Conservation (phyloP, 176 grass and related monocot genomes). For the Canna indica region DNA sequence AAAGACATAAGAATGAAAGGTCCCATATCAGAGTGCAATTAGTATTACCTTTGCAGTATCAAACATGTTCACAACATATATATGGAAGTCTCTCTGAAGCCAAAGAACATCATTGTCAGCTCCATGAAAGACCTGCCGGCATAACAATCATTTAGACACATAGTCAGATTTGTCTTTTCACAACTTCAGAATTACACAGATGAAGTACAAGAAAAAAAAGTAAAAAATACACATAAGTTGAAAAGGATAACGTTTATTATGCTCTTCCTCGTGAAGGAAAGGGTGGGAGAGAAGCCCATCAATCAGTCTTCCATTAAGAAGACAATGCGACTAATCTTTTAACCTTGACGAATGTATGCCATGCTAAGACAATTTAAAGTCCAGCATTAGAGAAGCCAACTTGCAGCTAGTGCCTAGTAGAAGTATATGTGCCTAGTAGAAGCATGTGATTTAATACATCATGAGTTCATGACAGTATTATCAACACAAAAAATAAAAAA, state of each 20-base stretch:
- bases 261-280: neutral
- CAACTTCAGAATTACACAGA: neutral
- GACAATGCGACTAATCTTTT: neutral
- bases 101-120: constrained; percentile 95
- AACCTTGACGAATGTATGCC: neutral
- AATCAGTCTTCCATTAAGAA: neutral
- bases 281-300: neutral
- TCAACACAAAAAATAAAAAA: no score
- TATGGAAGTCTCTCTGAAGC: constrained; percentile 98
- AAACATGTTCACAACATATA: constrained; percentile 98
- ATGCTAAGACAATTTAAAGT: neutral
- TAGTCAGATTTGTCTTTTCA: neutral
- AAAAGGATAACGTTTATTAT: neutral
- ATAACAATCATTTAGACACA: neutral
- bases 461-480: no score
- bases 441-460: no score
- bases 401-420: no score
- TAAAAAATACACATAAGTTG: neutral
- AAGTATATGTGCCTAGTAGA: no score
- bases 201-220: neutral
- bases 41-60: constrained; percentile 81
- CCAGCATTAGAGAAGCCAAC: neutral
- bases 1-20: neutral
- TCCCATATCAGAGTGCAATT: neutral
- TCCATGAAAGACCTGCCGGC: constrained; percentile 71